Evolutionary conservation across 257 asterid genomes (phyloP).

Genomic region (Penstemon eatonii): DNA sequence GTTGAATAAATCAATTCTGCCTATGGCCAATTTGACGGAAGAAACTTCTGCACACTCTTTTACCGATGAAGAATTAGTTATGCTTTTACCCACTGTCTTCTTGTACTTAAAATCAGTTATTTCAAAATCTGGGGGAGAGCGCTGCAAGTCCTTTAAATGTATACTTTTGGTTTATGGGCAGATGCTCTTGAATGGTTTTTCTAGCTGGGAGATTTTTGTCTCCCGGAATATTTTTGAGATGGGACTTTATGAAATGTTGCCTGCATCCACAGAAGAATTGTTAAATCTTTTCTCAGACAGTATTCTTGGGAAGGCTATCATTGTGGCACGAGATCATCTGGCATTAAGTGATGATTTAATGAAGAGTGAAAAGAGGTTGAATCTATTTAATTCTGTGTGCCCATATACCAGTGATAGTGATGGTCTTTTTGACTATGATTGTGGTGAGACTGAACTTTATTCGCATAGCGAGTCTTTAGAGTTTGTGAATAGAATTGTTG

Average conservation of each 20-base stretch:
- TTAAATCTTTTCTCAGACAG: slow-evolving; percentile 49
- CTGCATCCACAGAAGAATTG: slow-evolving; percentile 49
- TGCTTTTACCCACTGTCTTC: slow-evolving; percentile 69
- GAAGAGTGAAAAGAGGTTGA: slow-evolving; percentile 48
- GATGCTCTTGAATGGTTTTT: slow-evolving; percentile 52
- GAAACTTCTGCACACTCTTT: slow-evolving; percentile 34
- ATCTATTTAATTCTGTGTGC: slow-evolving; percentile 60
- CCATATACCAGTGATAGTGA: slow-evolving; percentile 44
- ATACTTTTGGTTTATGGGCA: slow-evolving; percentile 49
- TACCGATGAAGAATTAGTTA: slow-evolving; percentile 58
- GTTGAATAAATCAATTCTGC: slow-evolving; percentile 37
- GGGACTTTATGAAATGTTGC: slow-evolving; percentile 41
- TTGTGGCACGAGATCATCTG: slow-evolving; percentile 46
- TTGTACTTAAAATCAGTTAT: slow-evolving; percentile 47
- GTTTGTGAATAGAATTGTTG: slow-evolving; percentile 64
- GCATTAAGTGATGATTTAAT: slow-evolving; percentile 38
- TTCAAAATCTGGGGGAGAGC: slow-evolving; percentile 50
- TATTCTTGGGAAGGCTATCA: slow-evolving; percentile 69
- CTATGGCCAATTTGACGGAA: slow-evolving; percentile 29
- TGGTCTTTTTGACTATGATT: slow-evolving; percentile 48
- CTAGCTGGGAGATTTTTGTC: slow-evolving; percentile 62
- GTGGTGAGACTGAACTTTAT: slow-evolving; percentile 43
- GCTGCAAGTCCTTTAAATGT: slow-evolving; percentile 37
- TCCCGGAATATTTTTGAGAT: slow-evolving; percentile 45
- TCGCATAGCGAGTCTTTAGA: slow-evolving; percentile 54